phyloP scores from a whole-genome alignment of 2,329 filamentous ascomycete genomes.

The Mycosphaerelloides madeirae region DNA sequence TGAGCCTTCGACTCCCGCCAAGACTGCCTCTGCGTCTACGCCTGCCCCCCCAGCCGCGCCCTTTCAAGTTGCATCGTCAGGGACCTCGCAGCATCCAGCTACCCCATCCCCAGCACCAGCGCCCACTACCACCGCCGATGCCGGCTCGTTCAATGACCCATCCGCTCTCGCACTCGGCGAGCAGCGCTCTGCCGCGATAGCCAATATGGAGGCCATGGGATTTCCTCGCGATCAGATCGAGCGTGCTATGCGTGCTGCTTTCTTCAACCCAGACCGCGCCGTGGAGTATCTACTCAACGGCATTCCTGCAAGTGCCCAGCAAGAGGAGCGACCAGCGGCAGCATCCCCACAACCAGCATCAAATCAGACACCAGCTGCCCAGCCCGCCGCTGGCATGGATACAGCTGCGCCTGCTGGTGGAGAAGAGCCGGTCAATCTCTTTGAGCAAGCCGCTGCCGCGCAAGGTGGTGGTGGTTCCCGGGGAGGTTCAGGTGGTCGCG shows the following conservation, averaged over 20 bases:
- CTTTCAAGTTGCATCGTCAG: constrained; percentile 55
- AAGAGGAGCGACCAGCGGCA: constrained; percentile 57
- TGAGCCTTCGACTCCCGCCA: constrained; percentile 54
- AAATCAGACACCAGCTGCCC: constrained; percentile 35
- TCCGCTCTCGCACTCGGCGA: constrained; percentile 82
- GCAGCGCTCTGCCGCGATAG: constrained; percentile 74
- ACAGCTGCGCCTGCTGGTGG: constrained; percentile 74
- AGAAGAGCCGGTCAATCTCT: constrained; percentile 75
- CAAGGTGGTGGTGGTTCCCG: constrained; percentile 38
- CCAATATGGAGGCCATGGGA: constrained; percentile 96
- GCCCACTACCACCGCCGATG: constrained; percentile 36
- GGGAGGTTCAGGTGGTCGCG: constrained; percentile 40
- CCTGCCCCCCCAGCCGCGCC: constrained; percentile 43
- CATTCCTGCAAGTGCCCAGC: constrained; percentile 78
- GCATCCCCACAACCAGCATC: constrained; percentile 31
- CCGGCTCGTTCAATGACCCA: constrained; percentile 59
- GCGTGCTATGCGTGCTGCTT: constrained; percentile 90
- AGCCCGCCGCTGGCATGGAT: constrained; percentile 47
- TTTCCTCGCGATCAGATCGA: constrained; percentile 87
- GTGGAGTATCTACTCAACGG: constrained; percentile 93
- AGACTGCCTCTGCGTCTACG: constrained; percentile 32
- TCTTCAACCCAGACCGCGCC: constrained; percentile 93
- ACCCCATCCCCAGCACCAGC: constrained; percentile 48
- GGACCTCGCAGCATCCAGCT: constrained; percentile 47
- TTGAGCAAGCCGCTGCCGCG: constrained; percentile 60